Percentiles rank a stretch among this genome's conserved stretches.
Conservation (phyloP, 495 filamentous ascomycete genomes). For the Cudoniella acicularis region DNA sequence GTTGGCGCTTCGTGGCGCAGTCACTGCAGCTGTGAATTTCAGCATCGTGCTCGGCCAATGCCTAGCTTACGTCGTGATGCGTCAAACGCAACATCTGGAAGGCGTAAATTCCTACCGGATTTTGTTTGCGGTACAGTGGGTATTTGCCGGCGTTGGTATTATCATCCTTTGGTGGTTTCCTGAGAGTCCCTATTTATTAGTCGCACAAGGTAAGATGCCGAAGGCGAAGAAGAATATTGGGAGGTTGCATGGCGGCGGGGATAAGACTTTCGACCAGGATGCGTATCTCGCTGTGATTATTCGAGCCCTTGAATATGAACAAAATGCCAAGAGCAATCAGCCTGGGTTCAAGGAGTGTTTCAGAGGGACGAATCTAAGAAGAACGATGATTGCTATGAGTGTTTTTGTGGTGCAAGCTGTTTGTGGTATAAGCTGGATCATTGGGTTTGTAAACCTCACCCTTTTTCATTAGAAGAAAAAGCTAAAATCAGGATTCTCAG, state of each 20-base stretch:
- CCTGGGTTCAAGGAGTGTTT: background rate
- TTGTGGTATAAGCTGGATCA: background rate
- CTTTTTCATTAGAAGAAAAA: too few relatives aligned
- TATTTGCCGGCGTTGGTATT: constrained; percentile 13
- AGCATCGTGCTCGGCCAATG: constrained; percentile 65
- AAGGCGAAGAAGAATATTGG: constrained; percentile 12
- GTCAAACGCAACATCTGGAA: constrained; percentile 1
- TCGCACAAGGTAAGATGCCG: constrained; percentile 8
- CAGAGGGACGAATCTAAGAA: background rate
- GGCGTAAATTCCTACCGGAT: constrained; percentile 7
- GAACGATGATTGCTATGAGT: background rate
- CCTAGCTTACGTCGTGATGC: constrained; percentile 16
- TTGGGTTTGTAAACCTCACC: too few relatives aligned
- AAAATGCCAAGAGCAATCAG: background rate
- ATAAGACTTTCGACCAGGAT: background rate
- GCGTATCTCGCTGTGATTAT: background rate
- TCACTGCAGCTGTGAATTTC: constrained; percentile 69
- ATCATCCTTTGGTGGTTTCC: constrained; percentile 12
- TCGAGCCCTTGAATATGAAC: background rate
- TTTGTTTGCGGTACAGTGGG: constrained; percentile 13
- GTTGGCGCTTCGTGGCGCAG: constrained; percentile 11
- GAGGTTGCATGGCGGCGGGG: background rate
- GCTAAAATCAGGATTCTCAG: too few relatives aligned
- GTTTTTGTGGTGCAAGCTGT: constrained; percentile 4
- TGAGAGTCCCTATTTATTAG: constrained; percentile 9